Conservation (phyloP, 257 asterid species). For the Rauvolfia tetraphylla region DNA sequence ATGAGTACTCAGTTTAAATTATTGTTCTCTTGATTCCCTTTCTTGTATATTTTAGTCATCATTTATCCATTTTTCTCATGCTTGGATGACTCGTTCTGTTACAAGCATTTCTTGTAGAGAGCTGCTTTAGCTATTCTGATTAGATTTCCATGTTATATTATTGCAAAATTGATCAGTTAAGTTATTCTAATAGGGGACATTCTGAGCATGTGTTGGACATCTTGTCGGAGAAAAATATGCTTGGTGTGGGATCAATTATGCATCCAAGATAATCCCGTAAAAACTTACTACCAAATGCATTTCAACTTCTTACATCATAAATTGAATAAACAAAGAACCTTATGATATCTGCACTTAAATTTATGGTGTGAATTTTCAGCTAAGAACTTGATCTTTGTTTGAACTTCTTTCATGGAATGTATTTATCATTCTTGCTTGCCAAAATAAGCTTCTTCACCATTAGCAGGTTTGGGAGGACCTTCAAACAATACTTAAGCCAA, state of each 20-base stretch:
- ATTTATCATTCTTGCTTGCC: neutral
- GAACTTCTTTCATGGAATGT: neutral
- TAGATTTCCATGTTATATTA: neutral
- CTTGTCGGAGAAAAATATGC: neutral
- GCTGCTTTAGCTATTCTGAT: neutral
- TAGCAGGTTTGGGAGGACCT: neutral
- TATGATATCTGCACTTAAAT: neutral
- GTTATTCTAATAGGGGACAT: neutral
- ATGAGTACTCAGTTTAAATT: neutral
- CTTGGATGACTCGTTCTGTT: neutral
- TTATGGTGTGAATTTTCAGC: neutral
- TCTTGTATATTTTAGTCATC: neutral
- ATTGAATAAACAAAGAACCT: neutral
- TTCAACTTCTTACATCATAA: neutral
- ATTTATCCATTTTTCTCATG: neutral
- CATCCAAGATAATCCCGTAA: neutral
- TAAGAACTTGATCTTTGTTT: neutral
- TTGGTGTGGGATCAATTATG: neutral
- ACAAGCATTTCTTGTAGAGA: neutral
- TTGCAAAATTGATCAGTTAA: neutral
- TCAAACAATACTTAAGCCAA: neutral
- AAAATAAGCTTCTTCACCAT: neutral
- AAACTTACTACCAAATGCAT: too few species aligned
- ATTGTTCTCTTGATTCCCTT: neutral
- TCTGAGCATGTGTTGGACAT: neutral